A percentile compares a stretch with the other conserved stretches of the same genome.
These are phyloP conservation scores for Trametes versicolor DNA, from an alignment of 1,284 basidiomycete species.

Conservation along the genomic window DNA sequence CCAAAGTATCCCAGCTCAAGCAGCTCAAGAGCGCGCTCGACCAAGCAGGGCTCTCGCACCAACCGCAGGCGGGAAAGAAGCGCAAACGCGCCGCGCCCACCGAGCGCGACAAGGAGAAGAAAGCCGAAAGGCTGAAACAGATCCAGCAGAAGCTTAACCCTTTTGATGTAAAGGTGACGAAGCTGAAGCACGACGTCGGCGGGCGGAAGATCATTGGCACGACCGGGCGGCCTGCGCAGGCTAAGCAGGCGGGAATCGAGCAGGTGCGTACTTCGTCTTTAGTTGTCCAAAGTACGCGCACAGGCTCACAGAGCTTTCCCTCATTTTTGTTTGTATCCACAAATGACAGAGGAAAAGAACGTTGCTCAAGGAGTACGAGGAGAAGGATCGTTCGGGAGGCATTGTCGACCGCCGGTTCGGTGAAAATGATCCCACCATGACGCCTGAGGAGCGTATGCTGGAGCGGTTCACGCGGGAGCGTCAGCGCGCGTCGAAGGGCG, in stretches of 20 bases:
- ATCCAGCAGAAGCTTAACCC: slow-evolving; percentile 91
- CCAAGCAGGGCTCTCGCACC: slow-evolving; percentile 77
- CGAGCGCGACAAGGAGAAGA: slow-evolving; percentile 84
- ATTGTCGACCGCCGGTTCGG: slow-evolving; percentile 96
- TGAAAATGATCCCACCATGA: slow-evolving; percentile 92
- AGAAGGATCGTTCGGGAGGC: slow-evolving; percentile 83
- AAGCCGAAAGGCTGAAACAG: slow-evolving; percentile 81
- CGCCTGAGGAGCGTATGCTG: slow-evolving; percentile 95
- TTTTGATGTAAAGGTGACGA: slow-evolving; percentile 93
- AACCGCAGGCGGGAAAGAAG: slow-evolving; percentile 71
- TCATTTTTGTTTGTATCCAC: slow-evolving; percentile 1
- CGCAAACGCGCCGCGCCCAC: slow-evolving; percentile 65
- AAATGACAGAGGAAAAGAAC: slow-evolving; percentile 81
- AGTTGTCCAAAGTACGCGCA: background rate
- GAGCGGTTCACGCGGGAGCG: slow-evolving; percentile 95
- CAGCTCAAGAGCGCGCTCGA: slow-evolving; percentile 89
- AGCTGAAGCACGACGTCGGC: slow-evolving; percentile 92
- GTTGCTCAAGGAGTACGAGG: slow-evolving; percentile 88
- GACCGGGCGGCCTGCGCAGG: slow-evolving; percentile 84
- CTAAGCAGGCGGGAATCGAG: slow-evolving; percentile 91
- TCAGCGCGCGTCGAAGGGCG: slow-evolving; percentile 81
- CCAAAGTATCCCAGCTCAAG: slow-evolving; percentile 81
- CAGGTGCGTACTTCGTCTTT: slow-evolving; percentile 64
- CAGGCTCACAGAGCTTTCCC: background rate
- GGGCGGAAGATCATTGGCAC: slow-evolving; percentile 89